phyloP scores from a whole-genome alignment of 208 protist genomes.

The Trypanosoma grayi region DNA sequence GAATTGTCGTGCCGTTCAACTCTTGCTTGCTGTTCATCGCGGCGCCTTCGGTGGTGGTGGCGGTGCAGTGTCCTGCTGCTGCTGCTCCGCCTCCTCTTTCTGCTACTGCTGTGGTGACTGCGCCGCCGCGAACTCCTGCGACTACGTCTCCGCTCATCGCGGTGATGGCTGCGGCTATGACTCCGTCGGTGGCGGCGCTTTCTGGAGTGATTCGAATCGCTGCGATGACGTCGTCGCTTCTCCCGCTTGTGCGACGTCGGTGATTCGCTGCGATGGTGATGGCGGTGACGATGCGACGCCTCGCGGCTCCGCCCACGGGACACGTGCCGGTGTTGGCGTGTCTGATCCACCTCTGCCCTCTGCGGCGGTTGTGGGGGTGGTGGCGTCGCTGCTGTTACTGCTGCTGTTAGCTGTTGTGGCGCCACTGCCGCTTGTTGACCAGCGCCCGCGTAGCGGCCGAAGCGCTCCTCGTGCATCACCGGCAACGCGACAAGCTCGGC shows the following conservation, averaged over 20 bases:
- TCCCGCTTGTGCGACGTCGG: too few relatives aligned
- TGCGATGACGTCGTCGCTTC: slow-evolving; percentile 8
- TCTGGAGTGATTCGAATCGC: background rate
- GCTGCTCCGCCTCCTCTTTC: background rate
- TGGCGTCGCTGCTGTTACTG: background rate
- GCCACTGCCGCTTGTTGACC: slow-evolving; percentile 6
- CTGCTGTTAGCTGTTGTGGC: slow-evolving; percentile 1
- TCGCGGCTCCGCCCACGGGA: too few relatives aligned
- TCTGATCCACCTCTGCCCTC: too few relatives aligned
- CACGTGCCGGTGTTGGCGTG: too few relatives aligned
- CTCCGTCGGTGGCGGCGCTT: background rate
- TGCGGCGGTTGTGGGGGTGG: too few relatives aligned
- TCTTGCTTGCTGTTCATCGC: background rate
- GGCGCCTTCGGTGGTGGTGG: background rate
- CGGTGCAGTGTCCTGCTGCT: background rate
- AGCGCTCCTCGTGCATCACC: background rate
- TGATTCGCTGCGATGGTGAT: too few relatives aligned
- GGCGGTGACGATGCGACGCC: background rate
- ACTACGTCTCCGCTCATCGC: too few relatives aligned
- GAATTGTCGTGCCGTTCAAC: background rate
- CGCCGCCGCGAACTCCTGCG: too few relatives aligned
- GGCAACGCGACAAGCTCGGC: slow-evolving; percentile 28
- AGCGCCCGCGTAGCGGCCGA: background rate
- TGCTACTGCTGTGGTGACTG: background rate
- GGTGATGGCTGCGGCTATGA: slow-evolving; percentile 7